These are phyloP conservation scores for Tremella fuciformis DNA, from an alignment of 768 basidiomycete genomes.

Conservation along the genomic window DNA sequence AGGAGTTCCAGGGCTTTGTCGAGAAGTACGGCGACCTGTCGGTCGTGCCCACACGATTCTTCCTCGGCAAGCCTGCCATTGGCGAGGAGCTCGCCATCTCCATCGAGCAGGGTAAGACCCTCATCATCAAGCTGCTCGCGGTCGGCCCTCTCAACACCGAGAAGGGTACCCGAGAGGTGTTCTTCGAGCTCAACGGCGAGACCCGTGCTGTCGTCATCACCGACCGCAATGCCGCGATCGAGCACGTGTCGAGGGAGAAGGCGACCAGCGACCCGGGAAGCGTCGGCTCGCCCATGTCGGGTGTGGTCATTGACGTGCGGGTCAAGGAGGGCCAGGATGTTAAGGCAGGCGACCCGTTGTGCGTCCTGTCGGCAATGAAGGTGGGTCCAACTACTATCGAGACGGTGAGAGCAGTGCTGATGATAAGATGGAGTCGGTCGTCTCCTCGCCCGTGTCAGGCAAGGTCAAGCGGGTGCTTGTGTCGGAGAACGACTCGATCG, in stretches of 20 bases:
- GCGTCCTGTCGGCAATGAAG: constrained; percentile 97
- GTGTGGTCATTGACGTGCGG: constrained; percentile 95
- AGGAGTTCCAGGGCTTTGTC: constrained; percentile 91
- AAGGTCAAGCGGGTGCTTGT: constrained; percentile 92
- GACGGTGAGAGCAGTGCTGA: constrained; percentile 12
- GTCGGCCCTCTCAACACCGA: constrained; percentile 89
- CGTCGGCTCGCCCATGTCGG: constrained; percentile 96
- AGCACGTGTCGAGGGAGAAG: constrained; percentile 90
- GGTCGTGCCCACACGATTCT: constrained; percentile 95
- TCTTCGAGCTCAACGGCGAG: constrained; percentile 99
- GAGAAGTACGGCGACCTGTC: constrained; percentile 94
- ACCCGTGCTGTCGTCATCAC: constrained; percentile 92
- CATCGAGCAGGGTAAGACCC: constrained; percentile 79
- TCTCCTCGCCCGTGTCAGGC: constrained; percentile 93
- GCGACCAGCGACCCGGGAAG: constrained; percentile 90
- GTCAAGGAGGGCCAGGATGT: constrained; percentile 98
- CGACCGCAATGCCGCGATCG: constrained; percentile 95
- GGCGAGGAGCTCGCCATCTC: constrained; percentile 97
- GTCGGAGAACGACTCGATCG: constrained; percentile 89
- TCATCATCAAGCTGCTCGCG: constrained; percentile 94
- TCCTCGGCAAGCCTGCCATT: constrained; percentile 84
- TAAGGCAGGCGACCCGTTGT: constrained; percentile 95
- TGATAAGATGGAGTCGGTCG: constrained; percentile 89
- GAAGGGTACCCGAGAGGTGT: constrained; percentile 88
- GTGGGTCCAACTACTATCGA: constrained; percentile 53